phyloP scores from a whole-genome alignment of 441 rosid genomes.

The Pelargonium citronellum region DNA sequence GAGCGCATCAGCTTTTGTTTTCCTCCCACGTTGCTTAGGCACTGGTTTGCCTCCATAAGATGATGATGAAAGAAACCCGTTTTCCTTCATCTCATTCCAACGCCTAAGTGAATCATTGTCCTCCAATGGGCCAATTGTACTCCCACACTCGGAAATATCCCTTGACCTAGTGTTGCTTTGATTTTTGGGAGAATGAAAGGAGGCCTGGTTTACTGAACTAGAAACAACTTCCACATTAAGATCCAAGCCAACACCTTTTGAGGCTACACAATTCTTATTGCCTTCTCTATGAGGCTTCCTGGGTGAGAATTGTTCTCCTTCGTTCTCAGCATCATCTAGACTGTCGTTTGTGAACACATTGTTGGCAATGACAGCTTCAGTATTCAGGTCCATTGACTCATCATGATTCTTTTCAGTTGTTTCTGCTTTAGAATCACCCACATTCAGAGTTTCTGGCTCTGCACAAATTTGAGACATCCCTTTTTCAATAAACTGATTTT shows the following conservation, averaged over 20 bases:
- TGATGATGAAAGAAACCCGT: conserved; percentile 29
- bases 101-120: conserved; percentile 28
- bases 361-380: not conserved
- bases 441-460: not conserved
- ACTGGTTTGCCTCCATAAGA: conserved; percentile 23
- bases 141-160: conserved; percentile 1
- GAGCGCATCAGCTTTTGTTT: conserved; percentile 13
- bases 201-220: not conserved
- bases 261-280: not conserved
- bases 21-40: conserved; percentile 24
- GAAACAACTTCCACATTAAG: not conserved
- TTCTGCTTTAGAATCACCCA: conserved; percentile 2
- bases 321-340: not conserved
- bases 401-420: not conserved
- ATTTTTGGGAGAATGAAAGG: not conserved
- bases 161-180: not conserved
- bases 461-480: not conserved
- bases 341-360: no score
- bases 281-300: not conserved
- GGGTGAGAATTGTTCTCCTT: not conserved
- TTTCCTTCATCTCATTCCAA: conserved; percentile 36
- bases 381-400: not conserved
- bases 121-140: conserved; percentile 23
- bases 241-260: not conserved
- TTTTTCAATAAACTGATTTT: not conserved